Conservation (phyloP, 2,329 filamentous ascomycete species). For the Epichloe gansuensis region DNA sequence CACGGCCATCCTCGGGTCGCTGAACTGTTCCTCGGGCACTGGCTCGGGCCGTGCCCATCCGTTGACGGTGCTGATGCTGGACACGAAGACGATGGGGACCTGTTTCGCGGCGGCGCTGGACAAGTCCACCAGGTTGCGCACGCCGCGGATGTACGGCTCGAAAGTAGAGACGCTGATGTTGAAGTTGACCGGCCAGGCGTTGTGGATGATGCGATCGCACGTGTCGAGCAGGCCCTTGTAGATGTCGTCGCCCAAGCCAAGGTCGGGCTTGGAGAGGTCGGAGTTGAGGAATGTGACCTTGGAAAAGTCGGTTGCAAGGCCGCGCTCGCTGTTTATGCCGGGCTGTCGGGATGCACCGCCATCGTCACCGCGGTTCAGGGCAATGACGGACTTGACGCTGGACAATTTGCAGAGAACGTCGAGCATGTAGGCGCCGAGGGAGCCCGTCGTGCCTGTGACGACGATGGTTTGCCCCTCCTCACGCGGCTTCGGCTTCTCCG, state of each 20-base stretch:
- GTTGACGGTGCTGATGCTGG: constrained; percentile 26
- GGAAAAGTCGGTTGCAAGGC: constrained; percentile 21
- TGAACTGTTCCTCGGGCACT: constrained; percentile 26
- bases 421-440: constrained; percentile 65
- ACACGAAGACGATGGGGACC: constrained; percentile 30
- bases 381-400: constrained; percentile 13
- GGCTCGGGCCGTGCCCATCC: constrained; percentile 18
- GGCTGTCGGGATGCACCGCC: constrained; percentile 26
- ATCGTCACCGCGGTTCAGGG: constrained; percentile 19
- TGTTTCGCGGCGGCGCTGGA: constrained; percentile 16
- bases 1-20: constrained; percentile 16
- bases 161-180: constrained; percentile 36
- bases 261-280: constrained; percentile 30
- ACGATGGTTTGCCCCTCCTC: constrained; percentile 46
- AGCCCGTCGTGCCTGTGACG: constrained; percentile 78
- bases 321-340: constrained; percentile 22
- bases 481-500: constrained; percentile 13
- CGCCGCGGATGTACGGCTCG: constrained; percentile 34
- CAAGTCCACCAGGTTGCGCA: constrained; percentile 36
- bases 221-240: constrained; percentile 24
- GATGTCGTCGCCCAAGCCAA: constrained; percentile 31
- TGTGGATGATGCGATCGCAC: constrained; percentile 37
- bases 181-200: constrained; percentile 38
- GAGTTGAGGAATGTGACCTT: constrained; percentile 34
- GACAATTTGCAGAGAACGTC: constrained; percentile 18